Percentiles rank a stretch among this genome's conserved stretches.
phyloP scores from a whole-genome alignment of 116 monocot species.

The Dioscorea cayenensis region DNA sequence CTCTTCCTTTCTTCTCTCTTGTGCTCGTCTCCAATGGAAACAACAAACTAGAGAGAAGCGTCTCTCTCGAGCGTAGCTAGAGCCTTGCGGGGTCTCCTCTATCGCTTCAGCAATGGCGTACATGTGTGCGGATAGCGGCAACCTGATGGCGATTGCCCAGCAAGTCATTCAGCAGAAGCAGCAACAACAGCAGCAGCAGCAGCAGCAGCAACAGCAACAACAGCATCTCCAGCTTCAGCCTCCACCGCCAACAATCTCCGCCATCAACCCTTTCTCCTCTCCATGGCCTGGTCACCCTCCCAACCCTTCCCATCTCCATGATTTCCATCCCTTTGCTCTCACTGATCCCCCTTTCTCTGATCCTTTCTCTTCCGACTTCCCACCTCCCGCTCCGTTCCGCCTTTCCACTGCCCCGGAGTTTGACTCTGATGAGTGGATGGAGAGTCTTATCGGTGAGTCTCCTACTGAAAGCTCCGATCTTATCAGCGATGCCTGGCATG shows the following conservation, averaged over 20 bases:
- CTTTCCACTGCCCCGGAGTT: slow-evolving; percentile 32
- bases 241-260: slow-evolving; percentile 10
- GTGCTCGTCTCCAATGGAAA: not conserved
- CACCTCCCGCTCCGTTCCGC: not conserved
- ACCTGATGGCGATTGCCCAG: slow-evolving; percentile 96
- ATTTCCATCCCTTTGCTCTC: slow-evolving; percentile 38
- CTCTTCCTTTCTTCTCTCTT: not conserved
- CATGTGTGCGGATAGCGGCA: slow-evolving; percentile 92
- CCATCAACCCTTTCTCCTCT: slow-evolving; percentile 9
- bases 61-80: not conserved
- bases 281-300: slow-evolving; percentile 5
- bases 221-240: slow-evolving; percentile 47
- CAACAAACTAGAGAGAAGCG: not conserved
- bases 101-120: slow-evolving; percentile 45
- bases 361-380: slow-evolving; percentile 18
- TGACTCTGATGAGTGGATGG: slow-evolving; percentile 94
- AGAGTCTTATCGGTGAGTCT: slow-evolving; percentile 64
- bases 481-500: slow-evolving; percentile 24
- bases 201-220: slow-evolving; percentile 40
- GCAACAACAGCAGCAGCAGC: slow-evolving; percentile 55
- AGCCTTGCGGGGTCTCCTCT: not conserved
- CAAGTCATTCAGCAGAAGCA: slow-evolving; percentile 90
- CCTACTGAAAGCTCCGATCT: slow-evolving; percentile 35
- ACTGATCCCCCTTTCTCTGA: slow-evolving; percentile 31
- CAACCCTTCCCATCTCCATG: slow-evolving; percentile 10